Base-by-base conservation (phyloP, 2,329 filamentous ascomycete species). In the Fusarium siculi region DNA sequence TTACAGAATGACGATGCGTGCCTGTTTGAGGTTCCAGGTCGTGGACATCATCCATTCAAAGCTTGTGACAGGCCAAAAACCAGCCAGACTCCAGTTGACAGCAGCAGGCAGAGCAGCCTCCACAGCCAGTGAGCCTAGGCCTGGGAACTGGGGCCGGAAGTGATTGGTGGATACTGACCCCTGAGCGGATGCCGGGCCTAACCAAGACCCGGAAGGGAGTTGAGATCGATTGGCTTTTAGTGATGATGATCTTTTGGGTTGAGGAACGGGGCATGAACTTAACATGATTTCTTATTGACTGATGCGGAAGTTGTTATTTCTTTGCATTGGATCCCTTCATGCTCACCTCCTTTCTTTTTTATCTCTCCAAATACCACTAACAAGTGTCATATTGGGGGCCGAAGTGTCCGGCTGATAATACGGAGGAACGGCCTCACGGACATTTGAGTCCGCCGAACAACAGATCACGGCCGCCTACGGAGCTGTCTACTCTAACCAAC, bases 1-100 rank as follows among this genome's bases (percentile, higher is more conserved):
- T 72, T 70, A 47, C 44, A 70, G 58, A 65, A 73, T 73, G 71
- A 68, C 71, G 72, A 72, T 65, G 72, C 28, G 59, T 74, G 68
- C 54, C 73, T 60, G 72, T 63, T 74, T 72, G 68, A 70, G 66
- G 60, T 70, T 57, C 55, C 42, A 57, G 55, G 42, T 40, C 36
- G 28, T 28, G 30, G 39, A 50, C 40, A 57, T 25, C n/a, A 50
- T 50, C 8, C 43, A 52, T 10, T 25, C 42, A 42, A 40, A 63
- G 69, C 69, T 72, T 72, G 68, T 72, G 69, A 72, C 69, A 69
- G 66, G 66, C 54, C 49, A 42, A 62, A 54, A 63, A 68, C 30
- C 49, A 60, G 52, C 34, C 50, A 54, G 18, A 61, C 34, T 30
- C 47, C 28, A 37, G 36, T 60, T 60, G 54, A 49, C 43, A 63